Evolutionary conservation across 2,329 filamentous ascomycete genomes (phyloP).

Genomic region (Tolypocladium ophioglossoides): DNA sequence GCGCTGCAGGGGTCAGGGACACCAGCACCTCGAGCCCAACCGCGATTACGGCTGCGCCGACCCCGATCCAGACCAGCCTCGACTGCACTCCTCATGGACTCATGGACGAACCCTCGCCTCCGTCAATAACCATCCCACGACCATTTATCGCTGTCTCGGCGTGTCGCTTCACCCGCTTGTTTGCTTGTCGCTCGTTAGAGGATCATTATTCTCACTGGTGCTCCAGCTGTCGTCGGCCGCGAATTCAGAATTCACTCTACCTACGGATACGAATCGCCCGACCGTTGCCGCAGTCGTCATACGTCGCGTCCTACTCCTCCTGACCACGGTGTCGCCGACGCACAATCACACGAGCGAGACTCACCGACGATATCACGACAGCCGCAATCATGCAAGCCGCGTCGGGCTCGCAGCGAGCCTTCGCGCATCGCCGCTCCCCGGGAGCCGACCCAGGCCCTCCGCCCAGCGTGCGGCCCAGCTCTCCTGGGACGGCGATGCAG

Average conservation of each 20-base stretch:
- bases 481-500: slow-evolving; percentile 49
- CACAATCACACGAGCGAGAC: neutral
- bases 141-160: neutral
- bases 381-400: slow-evolving; percentile 34
- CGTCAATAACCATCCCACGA: neutral
- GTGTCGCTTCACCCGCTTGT: neutral
- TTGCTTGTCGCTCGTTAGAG: slow-evolving; percentile 12
- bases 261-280: neutral
- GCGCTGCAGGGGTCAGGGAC: neutral
- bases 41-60: neutral
- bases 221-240: neutral
- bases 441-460: slow-evolving; percentile 49
- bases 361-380: neutral
- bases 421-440: slow-evolving; percentile 51
- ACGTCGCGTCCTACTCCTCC: neutral
- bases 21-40: neutral
- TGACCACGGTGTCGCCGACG: neutral
- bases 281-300: neutral
- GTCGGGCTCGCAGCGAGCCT: slow-evolving; percentile 35
- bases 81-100: neutral
- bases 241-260: neutral
- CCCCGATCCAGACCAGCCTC: neutral
- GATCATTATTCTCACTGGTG: slow-evolving; percentile 6
- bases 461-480: slow-evolving; percentile 48
- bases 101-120: neutral